These are phyloP conservation scores for Nematocida minor DNA, from an alignment of 371 early-diverging fungal genomes.

Conservation along the genomic window DNA sequence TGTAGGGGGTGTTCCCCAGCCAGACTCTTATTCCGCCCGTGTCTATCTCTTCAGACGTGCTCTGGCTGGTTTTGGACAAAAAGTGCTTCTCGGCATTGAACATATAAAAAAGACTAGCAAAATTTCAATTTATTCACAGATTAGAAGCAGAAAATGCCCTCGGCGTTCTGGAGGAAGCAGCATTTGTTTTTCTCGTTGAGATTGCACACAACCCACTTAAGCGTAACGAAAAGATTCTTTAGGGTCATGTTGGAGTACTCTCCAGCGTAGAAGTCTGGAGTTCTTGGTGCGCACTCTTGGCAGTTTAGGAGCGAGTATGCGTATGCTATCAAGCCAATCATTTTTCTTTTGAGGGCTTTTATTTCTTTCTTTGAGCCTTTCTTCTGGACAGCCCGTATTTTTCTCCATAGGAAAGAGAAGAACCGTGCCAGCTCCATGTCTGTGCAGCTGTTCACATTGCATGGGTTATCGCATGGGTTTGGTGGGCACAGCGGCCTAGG, in stretches of 20 bases:
- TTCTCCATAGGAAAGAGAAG: neutral
- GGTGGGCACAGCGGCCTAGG: neutral
- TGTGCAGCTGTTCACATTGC: neutral
- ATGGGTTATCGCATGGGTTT: neutral
- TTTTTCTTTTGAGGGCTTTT: slow-evolving; percentile 1
- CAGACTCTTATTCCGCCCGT: neutral
- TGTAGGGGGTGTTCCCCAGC: slow-evolving; percentile 39
- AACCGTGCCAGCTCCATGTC: neutral
- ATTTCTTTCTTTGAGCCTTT: neutral
- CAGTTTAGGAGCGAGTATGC: neutral
- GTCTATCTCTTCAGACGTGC: too few species aligned
- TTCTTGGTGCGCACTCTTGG: neutral
- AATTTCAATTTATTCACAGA: neutral
- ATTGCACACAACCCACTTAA: slow-evolving; percentile 10
- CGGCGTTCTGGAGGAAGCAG: neutral
- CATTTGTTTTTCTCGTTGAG: neutral
- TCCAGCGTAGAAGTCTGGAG: neutral
- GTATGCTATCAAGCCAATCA: neutral
- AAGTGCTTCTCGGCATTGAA: slow-evolving; percentile 40
- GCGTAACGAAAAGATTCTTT: neutral
- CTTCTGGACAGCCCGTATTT: neutral
- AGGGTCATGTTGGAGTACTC: neutral
- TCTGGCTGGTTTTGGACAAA: neutral
- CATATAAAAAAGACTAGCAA: slow-evolving; percentile 12
- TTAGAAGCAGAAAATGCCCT: neutral